Evolutionary conservation across 352 stramenopile genomes (phyloP), one percentile per base, ranked within the genome.

Genomic region (Halophytophthora polymorphica): DNA sequence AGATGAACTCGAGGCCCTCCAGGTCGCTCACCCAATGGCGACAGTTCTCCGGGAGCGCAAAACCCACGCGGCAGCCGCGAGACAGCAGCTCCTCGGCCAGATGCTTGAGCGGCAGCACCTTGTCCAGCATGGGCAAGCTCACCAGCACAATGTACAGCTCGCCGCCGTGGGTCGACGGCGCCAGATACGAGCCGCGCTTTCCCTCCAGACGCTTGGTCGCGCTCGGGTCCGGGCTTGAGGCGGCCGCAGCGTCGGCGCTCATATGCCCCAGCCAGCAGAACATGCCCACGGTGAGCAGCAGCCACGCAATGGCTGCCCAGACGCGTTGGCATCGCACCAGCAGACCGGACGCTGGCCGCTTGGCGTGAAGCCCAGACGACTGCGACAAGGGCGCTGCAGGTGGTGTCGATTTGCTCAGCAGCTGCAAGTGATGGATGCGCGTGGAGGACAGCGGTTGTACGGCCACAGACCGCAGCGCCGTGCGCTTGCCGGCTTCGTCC

Each of bases 131-230:
- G n/a, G 84, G 84, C 42, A 94, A 84, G 60, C 79, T 90, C 52
- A 93, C 82, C 17, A 94, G 64, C 39, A 90, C 82, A 29, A 94
- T 61, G 67, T 94, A 93, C 47, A 82, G 61, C n/a, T 86, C 64
- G 19, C 21, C 58, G 22, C 53, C 44, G 15, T 22, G 18, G 36
- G 12, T 35, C 23, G 36, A 36, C 33, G 37, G 14, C 36, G 35
- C 4, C 46, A 38, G 39, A 48, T 50, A 11, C 12, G 17, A 12
- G 22, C 18, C 17, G 17, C 28, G 25, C n/a, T 21, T n/a, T 22
- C 6, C 19, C 19, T 28, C 19, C 21, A 36, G 39, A 23, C 17
- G 22, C 45, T 53, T 53, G 40, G 34, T 66, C 39, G 54, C 62
- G n/a, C 46, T 29, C 15, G 29, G 25, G 14, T 28, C 18, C 2